Percentiles rank a stretch among this genome's conserved stretches.
These are phyloP conservation scores for Mycena galopus DNA, from an alignment of 768 basidiomycete species.

Conservation along the genomic window DNA sequence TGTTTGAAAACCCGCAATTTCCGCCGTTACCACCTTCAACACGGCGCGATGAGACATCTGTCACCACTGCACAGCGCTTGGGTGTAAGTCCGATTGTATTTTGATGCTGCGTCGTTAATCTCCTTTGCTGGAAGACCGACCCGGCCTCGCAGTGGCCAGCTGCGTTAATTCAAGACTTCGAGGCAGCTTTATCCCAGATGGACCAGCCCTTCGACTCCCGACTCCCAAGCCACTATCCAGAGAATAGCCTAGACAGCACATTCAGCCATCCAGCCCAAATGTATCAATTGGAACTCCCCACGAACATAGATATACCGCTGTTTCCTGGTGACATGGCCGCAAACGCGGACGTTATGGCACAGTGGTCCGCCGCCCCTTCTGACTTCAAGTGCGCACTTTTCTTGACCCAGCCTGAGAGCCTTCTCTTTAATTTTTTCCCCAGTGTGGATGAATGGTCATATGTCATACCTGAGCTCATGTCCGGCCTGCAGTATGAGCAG, in stretches of 20 bases:
- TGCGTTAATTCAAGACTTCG: no score
- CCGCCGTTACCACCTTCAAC: conserved; percentile 8
- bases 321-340: neutral
- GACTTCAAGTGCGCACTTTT: conserved; percentile 17
- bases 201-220: no score
- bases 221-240: no score
- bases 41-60: conserved; percentile 1
- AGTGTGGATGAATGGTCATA: conserved; percentile 34
- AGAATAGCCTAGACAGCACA: no score
- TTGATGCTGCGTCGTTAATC: no score
- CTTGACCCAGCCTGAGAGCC: neutral
- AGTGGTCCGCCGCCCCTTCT: conserved; percentile 19
- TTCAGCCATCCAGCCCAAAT: no score
- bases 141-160: no score
- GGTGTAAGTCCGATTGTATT: no score
- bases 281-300: neutral
- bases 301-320: neutral
- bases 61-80: no score
- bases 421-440: neutral
- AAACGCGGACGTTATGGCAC: conserved; percentile 3
- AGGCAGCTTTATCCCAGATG: no score
- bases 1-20: neutral
- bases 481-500: conserved; percentile 1
- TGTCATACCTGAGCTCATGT: neutral
- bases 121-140: no score